Conservation (phyloP, 805 yeast genomes). For the Ogataea paradorogensis region DNA sequence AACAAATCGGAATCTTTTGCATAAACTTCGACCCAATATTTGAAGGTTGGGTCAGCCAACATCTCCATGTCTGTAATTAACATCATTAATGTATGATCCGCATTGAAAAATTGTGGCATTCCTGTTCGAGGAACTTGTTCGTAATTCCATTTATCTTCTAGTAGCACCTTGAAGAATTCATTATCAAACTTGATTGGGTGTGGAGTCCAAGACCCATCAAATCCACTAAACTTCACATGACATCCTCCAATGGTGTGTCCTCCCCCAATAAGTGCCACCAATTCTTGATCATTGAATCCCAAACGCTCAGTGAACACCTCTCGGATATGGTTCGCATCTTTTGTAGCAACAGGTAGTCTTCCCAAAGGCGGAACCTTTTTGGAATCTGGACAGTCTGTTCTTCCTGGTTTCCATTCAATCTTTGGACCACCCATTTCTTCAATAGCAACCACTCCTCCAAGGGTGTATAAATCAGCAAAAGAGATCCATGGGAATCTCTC, state of each 20-base stretch:
- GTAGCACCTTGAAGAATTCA: conserved; percentile 42
- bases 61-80: conserved; percentile 72
- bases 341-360: conserved; percentile 69
- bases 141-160: conserved; percentile 44
- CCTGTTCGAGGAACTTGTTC: conserved; percentile 42
- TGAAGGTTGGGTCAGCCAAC: conserved; percentile 57
- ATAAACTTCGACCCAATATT: conserved; percentile 59
- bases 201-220: conserved; percentile 48
- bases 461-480: conserved; percentile 76
- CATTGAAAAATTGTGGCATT: conserved; percentile 37
- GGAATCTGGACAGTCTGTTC: conserved; percentile 54
- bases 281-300: conserved; percentile 68
- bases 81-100: conserved; percentile 64
- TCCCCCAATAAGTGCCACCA: conserved; percentile 70
- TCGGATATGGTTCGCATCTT: conserved; percentile 63
- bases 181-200: conserved; percentile 42
- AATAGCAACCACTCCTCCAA: conserved; percentile 75
- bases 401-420: conserved; percentile 79
- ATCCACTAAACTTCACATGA: conserved; percentile 53
- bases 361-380: conserved; percentile 60
- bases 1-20: conserved; percentile 64
- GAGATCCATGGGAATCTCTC: conserved; percentile 65
- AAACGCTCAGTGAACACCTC: conserved; percentile 55
- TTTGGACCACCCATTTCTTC: conserved; percentile 80
- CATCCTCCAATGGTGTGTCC: conserved; percentile 80